These are phyloP conservation scores for Solanum hybrid DNA, from an alignment of 305 asterid species.

Conservation along the genomic window DNA sequence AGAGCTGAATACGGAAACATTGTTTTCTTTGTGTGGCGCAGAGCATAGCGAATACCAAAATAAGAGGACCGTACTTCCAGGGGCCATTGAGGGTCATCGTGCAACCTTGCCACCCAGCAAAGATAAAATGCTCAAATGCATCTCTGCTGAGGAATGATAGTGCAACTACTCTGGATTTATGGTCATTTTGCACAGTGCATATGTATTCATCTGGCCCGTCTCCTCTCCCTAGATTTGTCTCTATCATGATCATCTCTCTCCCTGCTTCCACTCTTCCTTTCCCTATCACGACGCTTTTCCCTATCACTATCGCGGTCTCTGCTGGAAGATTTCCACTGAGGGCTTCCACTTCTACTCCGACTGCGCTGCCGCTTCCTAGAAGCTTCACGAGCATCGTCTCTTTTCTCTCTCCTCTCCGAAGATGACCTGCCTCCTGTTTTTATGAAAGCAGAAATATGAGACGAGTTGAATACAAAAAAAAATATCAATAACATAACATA, in stretches of 20 bases:
- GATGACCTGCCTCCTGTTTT: slow-evolving; percentile 40
- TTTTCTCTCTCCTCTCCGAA: slow-evolving; percentile 43
- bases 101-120: neutral
- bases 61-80: neutral
- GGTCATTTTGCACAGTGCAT: neutral
- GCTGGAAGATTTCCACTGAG: slow-evolving; percentile 44
- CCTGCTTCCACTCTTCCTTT: slow-evolving; percentile 50
- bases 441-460: neutral
- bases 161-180: neutral
- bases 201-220: slow-evolving; percentile 2
- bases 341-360: slow-evolving; percentile 68
- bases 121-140: neutral
- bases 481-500: neutral
- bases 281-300: slow-evolving; percentile 44
- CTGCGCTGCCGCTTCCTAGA: slow-evolving; percentile 62
- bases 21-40: neutral
- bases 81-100: neutral
- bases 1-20: neutral
- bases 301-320: slow-evolving; percentile 51
- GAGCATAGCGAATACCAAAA: neutral
- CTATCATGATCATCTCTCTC: slow-evolving; percentile 31
- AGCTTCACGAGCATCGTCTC: slow-evolving; percentile 47
- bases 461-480: neutral
- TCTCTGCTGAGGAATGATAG: neutral
- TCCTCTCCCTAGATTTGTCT: slow-evolving; percentile 36